Conservation (phyloP, 805 yeast species). For the Candida silvicultrix region DNA sequence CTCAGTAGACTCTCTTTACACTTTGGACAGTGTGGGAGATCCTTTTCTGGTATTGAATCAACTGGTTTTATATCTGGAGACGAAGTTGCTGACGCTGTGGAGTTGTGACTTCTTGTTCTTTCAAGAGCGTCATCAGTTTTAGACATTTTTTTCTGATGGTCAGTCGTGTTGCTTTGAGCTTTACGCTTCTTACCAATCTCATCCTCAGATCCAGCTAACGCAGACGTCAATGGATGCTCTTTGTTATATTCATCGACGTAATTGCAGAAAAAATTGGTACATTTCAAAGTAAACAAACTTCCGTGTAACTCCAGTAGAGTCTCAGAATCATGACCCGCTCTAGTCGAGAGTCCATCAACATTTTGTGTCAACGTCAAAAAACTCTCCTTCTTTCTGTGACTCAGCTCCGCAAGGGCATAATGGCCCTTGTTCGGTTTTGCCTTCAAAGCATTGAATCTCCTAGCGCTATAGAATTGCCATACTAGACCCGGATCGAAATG, state of each 20-base stretch:
- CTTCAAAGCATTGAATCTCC: constrained; percentile 56
- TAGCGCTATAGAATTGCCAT: constrained; percentile 80
- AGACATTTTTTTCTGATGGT: constrained; percentile 4
- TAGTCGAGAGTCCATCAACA: constrained; percentile 66
- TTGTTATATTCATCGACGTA: constrained; percentile 47
- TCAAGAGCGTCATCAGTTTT: constrained; percentile 5
- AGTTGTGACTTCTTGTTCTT: constrained; percentile 6
- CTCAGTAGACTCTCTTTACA: constrained; percentile 64
- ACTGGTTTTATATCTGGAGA: constrained; percentile 45
- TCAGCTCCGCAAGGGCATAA: constrained; percentile 56
- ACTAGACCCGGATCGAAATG: constrained; percentile 77
- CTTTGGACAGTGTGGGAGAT: constrained; percentile 71
- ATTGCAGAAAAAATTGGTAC: constrained; percentile 73
- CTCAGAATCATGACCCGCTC: constrained; percentile 54
- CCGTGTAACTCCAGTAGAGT: constrained; percentile 75
- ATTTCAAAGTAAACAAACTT: constrained; percentile 60
- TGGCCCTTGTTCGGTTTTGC: constrained; percentile 78
- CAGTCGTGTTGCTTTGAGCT: constrained; percentile 5
- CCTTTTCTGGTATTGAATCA: constrained; percentile 38
- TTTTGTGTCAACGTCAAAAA: constrained; percentile 76
- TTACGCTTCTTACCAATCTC: constrained; percentile 23
- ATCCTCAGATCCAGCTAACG: constrained; percentile 35
- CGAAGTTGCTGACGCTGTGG: constrained; percentile 7
- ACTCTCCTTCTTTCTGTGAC: constrained; percentile 31
- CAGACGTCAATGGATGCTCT: constrained; percentile 53